A percentile compares a stretch with the other conserved stretches of the same genome.
phyloP scores from a whole-genome alignment of 495 filamentous ascomycete genomes.

The Pyrenopolyporus hunteri region DNA sequence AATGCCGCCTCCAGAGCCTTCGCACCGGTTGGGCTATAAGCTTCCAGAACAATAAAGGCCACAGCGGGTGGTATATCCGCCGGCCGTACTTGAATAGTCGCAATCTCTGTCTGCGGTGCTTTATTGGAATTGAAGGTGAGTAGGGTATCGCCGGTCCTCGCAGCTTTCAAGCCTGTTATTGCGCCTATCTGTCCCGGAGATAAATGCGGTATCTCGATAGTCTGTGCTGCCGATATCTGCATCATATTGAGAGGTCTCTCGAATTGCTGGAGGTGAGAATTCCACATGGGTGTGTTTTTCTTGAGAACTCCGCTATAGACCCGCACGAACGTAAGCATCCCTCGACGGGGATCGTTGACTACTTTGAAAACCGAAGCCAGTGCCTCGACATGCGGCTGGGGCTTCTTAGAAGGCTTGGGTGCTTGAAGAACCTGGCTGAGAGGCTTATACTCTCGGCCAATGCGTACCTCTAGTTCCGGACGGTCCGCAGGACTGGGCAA shows the following conservation, averaged over 20 bases:
- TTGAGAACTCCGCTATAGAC: conserved; percentile 86
- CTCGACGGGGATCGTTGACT: conserved; percentile 82
- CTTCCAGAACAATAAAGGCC: conserved; percentile 92
- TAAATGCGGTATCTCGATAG: conserved; percentile 81
- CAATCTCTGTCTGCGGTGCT: conserved; percentile 64
- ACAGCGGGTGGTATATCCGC: conserved; percentile 92
- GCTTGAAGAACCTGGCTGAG: conserved; percentile 56
- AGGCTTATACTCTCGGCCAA: conserved; percentile 62
- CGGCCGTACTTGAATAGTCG: conserved; percentile 81
- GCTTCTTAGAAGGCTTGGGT: conserved; percentile 54
- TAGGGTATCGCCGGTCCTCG: conserved; percentile 92
- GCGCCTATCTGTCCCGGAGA: conserved; percentile 94
- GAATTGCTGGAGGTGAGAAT: conserved; percentile 81
- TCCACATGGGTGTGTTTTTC: conserved; percentile 77
- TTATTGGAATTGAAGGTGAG: conserved; percentile 68
- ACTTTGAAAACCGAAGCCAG: conserved; percentile 97
- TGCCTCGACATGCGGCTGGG: conserved; percentile 63
- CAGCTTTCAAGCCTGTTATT: conserved; percentile 84
- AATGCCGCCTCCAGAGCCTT: conserved; percentile 80
- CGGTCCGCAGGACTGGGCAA: conserved; percentile 83
- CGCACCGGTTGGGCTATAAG: conserved; percentile 75
- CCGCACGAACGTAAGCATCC: conserved; percentile 88
- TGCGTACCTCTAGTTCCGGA: conserved; percentile 76
- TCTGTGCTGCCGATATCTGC: conserved; percentile 90
- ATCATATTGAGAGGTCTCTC: conserved; percentile 83